Conservation (phyloP, 1,139 yeast species). For the Yamadazyma dendronema region DNA sequence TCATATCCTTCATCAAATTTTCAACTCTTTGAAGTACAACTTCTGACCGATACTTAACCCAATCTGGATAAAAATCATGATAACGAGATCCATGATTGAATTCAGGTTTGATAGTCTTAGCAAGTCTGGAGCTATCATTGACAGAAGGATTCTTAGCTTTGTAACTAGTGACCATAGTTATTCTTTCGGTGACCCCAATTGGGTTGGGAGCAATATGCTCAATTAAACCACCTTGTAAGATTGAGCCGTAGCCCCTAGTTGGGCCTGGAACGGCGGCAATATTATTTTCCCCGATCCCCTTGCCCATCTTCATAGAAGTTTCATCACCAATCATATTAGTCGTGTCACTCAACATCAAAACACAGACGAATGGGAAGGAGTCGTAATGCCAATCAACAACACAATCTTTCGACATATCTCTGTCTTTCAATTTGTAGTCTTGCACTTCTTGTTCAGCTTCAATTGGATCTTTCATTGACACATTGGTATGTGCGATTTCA, state of each 20-base stretch:
- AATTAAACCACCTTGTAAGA: conserved; percentile 54
- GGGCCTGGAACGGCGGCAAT: conserved; percentile 52
- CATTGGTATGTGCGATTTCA: conserved; percentile 52
- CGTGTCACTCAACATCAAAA: conserved; percentile 58
- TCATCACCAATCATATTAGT: conserved; percentile 59
- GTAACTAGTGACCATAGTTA: conserved; percentile 48
- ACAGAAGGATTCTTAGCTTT: conserved; percentile 29
- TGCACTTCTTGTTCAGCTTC: conserved; percentile 21
- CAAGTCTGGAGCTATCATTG: conserved; percentile 30
- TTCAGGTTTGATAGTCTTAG: conserved; percentile 40
- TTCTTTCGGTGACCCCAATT: conserved; percentile 50
- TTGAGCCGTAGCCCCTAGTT: conserved; percentile 49
- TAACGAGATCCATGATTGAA: conserved; percentile 33
- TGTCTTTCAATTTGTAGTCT: conserved; percentile 4
- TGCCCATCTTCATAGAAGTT: conserved; percentile 50
- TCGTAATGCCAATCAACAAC: conserved; percentile 61
- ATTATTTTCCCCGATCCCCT: conserved; percentile 24
- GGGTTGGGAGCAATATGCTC: conserved; percentile 60
- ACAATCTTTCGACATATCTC: conserved; percentile 34
- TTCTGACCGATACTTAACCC: conserved; percentile 40
- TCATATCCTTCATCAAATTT: conserved; percentile 20
- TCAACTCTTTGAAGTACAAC: conserved; percentile 37
- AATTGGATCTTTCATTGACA: conserved; percentile 37
- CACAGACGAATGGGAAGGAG: conserved; percentile 63
- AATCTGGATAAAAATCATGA: conserved; percentile 34